Conservation (phyloP, 2,329 filamentous ascomycete species). For the Neonectria magnoliae region DNA sequence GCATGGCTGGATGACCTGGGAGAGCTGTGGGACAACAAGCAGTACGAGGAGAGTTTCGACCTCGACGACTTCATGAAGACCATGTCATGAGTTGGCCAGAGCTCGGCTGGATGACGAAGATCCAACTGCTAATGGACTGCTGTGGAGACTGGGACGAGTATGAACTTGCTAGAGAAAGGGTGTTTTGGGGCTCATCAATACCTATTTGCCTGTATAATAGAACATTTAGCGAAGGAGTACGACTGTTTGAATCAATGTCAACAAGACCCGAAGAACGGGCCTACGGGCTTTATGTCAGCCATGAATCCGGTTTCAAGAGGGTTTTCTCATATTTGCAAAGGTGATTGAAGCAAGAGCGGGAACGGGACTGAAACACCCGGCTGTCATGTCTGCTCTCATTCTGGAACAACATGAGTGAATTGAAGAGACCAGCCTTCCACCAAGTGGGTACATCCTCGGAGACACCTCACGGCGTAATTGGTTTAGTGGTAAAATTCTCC, state of each 20-base stretch:
- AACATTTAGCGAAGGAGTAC: slow-evolving; percentile 44
- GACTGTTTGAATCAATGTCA: slow-evolving; percentile 36
- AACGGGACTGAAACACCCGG: neutral
- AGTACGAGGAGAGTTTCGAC: slow-evolving; percentile 98
- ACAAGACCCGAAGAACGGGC: slow-evolving; percentile 13
- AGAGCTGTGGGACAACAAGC: slow-evolving; percentile 95
- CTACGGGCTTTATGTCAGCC: slow-evolving; percentile 4
- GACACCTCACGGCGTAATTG: slow-evolving; percentile 25
- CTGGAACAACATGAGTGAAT: neutral
- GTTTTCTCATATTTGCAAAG: no score
- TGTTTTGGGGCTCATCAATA: slow-evolving; percentile 36
- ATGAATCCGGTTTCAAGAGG: neutral
- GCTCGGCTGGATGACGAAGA: slow-evolving; percentile 3
- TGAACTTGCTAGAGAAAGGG: slow-evolving; percentile 28
- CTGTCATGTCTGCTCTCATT: neutral
- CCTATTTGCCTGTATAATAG: slow-evolving; percentile 39
- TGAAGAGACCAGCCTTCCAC: neutral
- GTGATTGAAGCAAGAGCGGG: neutral
- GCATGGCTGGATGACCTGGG: slow-evolving; percentile 93
- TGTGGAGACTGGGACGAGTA: slow-evolving; percentile 20
- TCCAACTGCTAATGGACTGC: slow-evolving; percentile 19
- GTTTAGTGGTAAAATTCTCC: slow-evolving; percentile 41
- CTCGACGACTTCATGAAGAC: slow-evolving; percentile 93
- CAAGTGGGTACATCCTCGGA: neutral
- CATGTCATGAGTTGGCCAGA: slow-evolving; percentile 70